Evolutionary conservation across 2,329 filamentous ascomycete genomes (phyloP).

Genomic region (Thelonectria blattea): DNA sequence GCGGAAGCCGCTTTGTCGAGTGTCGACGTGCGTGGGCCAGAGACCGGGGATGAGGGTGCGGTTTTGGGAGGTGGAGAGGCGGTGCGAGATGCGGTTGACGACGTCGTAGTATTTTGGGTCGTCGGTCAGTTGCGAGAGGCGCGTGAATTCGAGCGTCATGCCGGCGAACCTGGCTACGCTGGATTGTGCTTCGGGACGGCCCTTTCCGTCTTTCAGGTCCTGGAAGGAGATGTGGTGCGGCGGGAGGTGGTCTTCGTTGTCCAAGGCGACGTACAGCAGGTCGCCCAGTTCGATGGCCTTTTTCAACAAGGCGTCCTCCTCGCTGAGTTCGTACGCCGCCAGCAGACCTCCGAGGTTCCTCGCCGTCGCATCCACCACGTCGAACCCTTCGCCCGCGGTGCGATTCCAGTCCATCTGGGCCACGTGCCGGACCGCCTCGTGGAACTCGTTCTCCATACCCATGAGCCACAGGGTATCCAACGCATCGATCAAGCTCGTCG

Average conservation of each 20-base stretch:
- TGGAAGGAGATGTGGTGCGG: constrained; percentile 52
- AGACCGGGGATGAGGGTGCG: constrained; percentile 63
- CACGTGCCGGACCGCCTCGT: constrained; percentile 62
- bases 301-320: constrained; percentile 56
- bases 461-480: constrained; percentile 73
- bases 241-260: constrained; percentile 70
- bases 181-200: constrained; percentile 39
- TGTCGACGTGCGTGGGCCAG: constrained; percentile 65
- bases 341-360: constrained; percentile 71
- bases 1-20: constrained; percentile 23
- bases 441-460: constrained; percentile 67
- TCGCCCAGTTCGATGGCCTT: constrained; percentile 68
- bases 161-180: constrained; percentile 56
- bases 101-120: constrained; percentile 67
- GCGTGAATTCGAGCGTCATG: constrained; percentile 66
- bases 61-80: constrained; percentile 59
- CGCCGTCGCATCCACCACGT: constrained; percentile 72
- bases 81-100: constrained; percentile 60
- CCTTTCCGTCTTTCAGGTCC: constrained; percentile 44
- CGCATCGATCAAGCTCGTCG: constrained; percentile 65
- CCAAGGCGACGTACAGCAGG: constrained; percentile 67
- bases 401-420: constrained; percentile 54
- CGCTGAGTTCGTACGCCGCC: constrained; percentile 71
- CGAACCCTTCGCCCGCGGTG: constrained; percentile 53
- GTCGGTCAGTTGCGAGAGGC: constrained; percentile 65